phyloP scores from a whole-genome alignment of 163 green algal genomes.

The Prototheca cutis region DNA sequence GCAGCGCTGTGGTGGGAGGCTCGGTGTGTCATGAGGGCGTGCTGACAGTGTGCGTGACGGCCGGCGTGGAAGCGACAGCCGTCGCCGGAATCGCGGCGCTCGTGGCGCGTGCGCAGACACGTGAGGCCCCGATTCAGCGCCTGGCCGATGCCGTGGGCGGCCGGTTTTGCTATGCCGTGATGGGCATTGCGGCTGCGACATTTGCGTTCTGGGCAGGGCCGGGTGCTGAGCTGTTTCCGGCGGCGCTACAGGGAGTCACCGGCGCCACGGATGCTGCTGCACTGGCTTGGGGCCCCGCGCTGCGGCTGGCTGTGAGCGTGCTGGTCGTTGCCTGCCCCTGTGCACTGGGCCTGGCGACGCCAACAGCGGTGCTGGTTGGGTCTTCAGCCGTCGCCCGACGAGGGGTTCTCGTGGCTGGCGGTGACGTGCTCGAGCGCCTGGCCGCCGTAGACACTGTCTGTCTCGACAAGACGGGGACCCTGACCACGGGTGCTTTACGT shows the following conservation, averaged over 20 bases:
- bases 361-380: constrained; percentile 67
- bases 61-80: constrained; percentile 54
- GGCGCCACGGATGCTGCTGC: constrained; percentile 1
- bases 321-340: constrained; percentile 73
- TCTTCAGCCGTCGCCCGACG: constrained; percentile 41
- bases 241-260: constrained; percentile 22
- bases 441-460: constrained; percentile 68
- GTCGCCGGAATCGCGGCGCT: constrained; percentile 56
- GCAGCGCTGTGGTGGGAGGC: constrained; percentile 54
- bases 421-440: constrained; percentile 72
- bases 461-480: constrained; percentile 98
- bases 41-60: constrained; percentile 53
- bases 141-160: constrained; percentile 83
- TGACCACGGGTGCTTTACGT: constrained; percentile 68
- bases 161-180: constrained; percentile 79
- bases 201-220: constrained; percentile 71
- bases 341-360: constrained; percentile 64
- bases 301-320: constrained; percentile 77
- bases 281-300: constrained; percentile 47
- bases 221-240: constrained; percentile 32
- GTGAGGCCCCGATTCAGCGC: constrained; percentile 78
- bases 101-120: constrained; percentile 64
- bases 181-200: constrained; percentile 66
- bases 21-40: constrained; percentile 74
- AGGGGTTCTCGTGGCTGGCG: constrained; percentile 46